A percentile compares a stretch with the other conserved stretches of the same genome.
Evolutionary conservation across 305 asterid species (phyloP).

Genomic region (Solanum hybrid): DNA sequence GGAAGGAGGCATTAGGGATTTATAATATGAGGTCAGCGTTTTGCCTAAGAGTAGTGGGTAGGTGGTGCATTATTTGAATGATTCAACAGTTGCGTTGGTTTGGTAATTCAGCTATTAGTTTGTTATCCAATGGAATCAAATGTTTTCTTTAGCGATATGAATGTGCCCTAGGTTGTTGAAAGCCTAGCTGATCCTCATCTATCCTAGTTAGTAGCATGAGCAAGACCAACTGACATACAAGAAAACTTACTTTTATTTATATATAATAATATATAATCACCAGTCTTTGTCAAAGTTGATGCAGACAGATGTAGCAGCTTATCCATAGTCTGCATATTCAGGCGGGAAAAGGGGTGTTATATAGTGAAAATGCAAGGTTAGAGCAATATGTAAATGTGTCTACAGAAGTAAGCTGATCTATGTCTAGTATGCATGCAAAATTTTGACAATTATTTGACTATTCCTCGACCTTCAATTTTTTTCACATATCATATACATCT

Average conservation of each 20-base stretch:
- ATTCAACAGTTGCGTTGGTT: no score
- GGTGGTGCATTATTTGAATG: no score
- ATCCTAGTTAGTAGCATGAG: not conserved
- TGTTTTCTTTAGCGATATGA: no score
- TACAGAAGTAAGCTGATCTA: not conserved
- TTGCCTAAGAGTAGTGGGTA: no score
- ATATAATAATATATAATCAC: slow-evolving; percentile 23
- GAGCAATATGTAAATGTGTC: not conserved
- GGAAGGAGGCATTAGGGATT: no score
- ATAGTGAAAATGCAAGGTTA: not conserved
- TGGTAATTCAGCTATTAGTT: no score
- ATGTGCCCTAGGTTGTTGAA: no score
- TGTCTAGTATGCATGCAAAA: not conserved
- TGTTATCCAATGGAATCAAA: no score
- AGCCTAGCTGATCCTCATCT: no score
- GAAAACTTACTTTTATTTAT: slow-evolving; percentile 28
- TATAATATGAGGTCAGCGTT: no score
- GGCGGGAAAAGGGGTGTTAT: not conserved
- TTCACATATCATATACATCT: no score
- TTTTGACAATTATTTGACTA: not conserved
- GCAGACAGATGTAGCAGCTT: slow-evolving; percentile 56
- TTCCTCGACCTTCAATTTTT: no score
- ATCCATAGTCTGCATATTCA: slow-evolving; percentile 63
- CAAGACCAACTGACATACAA: not conserved
- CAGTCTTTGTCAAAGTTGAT: slow-evolving; percentile 41